Percentiles rank a stretch among this genome's conserved stretches.
Evolutionary conservation across 2,329 filamentous ascomycete genomes (phyloP).

Genomic region (Trichoderma atrobrunneum): DNA sequence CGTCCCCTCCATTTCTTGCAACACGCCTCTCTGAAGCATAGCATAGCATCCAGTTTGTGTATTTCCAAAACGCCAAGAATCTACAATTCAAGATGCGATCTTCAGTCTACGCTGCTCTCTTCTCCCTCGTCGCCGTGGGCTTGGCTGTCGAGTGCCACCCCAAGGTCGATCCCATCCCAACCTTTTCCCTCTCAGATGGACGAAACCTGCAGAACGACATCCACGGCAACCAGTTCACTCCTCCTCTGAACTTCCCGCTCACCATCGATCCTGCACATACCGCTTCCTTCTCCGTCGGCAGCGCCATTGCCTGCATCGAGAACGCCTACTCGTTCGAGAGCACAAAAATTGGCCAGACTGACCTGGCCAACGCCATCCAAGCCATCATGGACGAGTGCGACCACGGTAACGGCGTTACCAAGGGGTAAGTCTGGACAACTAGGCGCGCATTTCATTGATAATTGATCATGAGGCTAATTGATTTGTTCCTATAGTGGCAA

Average conservation of each 20-base stretch:
- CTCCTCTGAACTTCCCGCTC: neutral
- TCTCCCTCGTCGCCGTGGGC: slow-evolving; percentile 6
- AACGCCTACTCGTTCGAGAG: neutral
- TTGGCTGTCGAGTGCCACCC: neutral
- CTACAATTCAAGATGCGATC: neutral
- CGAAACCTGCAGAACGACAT: neutral
- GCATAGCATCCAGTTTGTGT: neutral
- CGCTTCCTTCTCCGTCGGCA: slow-evolving; percentile 2
- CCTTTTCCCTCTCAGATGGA: neutral
- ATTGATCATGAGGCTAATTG: neutral
- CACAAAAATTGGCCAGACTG: neutral
- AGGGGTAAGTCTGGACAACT: neutral
- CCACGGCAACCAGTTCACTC: neutral
- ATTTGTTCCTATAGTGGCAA: neutral
- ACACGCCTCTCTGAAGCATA: neutral
- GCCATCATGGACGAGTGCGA: slow-evolving; percentile 4
- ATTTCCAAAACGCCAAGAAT: no score
- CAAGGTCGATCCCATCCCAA: neutral
- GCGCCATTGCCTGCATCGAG: slow-evolving; percentile 1
- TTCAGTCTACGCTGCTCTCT: neutral
- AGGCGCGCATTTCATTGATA: neutral
- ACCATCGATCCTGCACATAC: neutral
- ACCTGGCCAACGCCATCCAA: neutral
- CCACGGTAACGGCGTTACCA: neutral
- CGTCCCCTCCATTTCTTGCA: neutral